Conservation (phyloP, 257 asterid genomes). For the Nicotiana obtusifolia region DNA sequence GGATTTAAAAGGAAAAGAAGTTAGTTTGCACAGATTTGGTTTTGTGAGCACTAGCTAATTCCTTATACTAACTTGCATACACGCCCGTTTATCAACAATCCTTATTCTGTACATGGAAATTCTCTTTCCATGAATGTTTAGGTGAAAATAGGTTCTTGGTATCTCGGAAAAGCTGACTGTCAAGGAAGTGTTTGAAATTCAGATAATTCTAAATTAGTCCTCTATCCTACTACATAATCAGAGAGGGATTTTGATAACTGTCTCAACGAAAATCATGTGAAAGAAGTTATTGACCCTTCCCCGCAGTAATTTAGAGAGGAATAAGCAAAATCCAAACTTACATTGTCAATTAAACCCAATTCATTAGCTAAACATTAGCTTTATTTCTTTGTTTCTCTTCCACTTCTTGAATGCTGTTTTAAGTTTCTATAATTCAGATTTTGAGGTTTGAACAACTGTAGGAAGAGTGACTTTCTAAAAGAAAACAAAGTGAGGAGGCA, state of each 20-base stretch:
- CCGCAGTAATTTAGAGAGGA: not conserved
- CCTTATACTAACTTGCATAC: not conserved
- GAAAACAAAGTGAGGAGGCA: not conserved
- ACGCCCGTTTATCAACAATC: not conserved
- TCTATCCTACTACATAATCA: not conserved
- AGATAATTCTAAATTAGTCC: not conserved
- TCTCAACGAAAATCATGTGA: not conserved
- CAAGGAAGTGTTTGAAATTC: not conserved
- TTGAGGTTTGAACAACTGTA: constrained; percentile 7
- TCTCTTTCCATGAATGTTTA: not conserved
- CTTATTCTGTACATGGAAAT: not conserved
- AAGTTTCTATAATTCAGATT: constrained; percentile 10
- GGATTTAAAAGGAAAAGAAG: not conserved
- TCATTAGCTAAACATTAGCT: too few species aligned
- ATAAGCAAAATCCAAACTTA: not conserved
- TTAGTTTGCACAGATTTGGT: not conserved
- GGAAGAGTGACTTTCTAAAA: constrained; percentile 14
- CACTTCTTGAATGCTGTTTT: not conserved
- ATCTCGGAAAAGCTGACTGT: not conserved
- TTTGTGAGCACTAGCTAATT: not conserved
- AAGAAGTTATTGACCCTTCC: not conserved
- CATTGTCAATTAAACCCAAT: too few species aligned
- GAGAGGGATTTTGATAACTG: not conserved
- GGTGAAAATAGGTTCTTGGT: not conserved
- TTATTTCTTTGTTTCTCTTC: not conserved